Evolutionary conservation across 129 eudicot species (phyloP).

Genomic region (Chrysanthemum makinoi): DNA sequence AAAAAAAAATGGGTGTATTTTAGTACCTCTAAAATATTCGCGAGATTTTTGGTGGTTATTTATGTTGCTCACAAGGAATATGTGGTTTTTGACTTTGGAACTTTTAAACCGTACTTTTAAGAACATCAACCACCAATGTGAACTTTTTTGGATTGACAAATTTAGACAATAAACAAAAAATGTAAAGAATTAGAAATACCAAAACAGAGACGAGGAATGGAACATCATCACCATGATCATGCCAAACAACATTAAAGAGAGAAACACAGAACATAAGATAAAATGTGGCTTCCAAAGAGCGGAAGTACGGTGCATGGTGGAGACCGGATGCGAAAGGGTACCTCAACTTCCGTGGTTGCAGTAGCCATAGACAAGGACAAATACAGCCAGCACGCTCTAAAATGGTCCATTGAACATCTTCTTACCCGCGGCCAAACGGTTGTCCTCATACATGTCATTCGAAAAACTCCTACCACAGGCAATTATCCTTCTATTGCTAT

Average conservation of each 20-base stretch:
- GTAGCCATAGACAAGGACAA: slow-evolving; percentile 60
- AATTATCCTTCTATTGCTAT: slow-evolving; percentile 3
- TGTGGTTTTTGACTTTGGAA: slow-evolving; percentile 10
- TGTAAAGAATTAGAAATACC: not conserved
- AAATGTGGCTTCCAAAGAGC: slow-evolving; percentile 45
- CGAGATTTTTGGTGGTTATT: slow-evolving; percentile 20
- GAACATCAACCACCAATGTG: slow-evolving; percentile 24
- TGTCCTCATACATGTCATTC: slow-evolving; percentile 49
- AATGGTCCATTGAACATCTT: slow-evolving; percentile 52
- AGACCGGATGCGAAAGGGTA: slow-evolving; percentile 15
- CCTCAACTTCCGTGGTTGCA: slow-evolving; percentile 38
- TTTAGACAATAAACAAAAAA: slow-evolving; percentile 2
- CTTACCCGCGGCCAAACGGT: slow-evolving; percentile 45
- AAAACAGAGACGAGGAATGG: not conserved
- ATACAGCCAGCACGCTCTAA: slow-evolving; percentile 52
- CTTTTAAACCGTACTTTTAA: slow-evolving; percentile 10
- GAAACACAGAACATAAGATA: not conserved
- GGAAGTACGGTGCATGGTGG: slow-evolving; percentile 25
- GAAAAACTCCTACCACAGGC: slow-evolving; percentile 28
- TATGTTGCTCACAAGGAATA: slow-evolving; percentile 18
- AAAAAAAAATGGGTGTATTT: not conserved
- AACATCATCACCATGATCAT: slow-evolving; percentile 7
- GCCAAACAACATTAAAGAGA: slow-evolving; percentile 8
- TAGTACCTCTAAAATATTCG: not conserved
- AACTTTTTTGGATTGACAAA: slow-evolving; percentile 24